Evolutionary conservation across 345 rosid genomes (phyloP).

Genomic region (Anastatica hierochuntica): DNA sequence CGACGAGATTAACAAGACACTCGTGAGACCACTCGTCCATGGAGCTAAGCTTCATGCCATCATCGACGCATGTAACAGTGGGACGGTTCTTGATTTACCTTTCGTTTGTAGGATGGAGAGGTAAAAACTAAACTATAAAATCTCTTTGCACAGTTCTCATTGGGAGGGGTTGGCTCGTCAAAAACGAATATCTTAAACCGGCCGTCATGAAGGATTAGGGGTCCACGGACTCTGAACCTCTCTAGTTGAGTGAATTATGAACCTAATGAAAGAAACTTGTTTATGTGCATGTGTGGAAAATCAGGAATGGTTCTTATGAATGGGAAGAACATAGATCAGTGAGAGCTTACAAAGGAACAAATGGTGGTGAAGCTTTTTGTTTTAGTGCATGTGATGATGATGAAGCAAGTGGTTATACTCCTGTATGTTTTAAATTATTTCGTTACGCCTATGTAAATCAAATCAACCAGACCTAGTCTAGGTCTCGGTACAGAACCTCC

Average conservation of each 20-base stretch:
- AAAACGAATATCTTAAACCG: too few species aligned
- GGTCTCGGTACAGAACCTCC: too few species aligned
- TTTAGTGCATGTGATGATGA: constrained; percentile 71
- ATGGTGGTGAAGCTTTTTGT: constrained; percentile 61
- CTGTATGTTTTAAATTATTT: too few species aligned
- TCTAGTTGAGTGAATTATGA: too few species aligned
- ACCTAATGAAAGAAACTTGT: neutral
- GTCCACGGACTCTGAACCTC: too few species aligned
- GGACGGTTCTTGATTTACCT: constrained; percentile 61
- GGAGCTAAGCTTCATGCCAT: constrained; percentile 68
- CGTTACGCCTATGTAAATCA: too few species aligned
- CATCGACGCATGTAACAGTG: constrained; percentile 65
- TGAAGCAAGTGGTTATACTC: constrained; percentile 40
- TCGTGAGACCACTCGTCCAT: constrained; percentile 58
- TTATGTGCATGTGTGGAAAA: neutral
- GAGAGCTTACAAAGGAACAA: constrained; percentile 46
- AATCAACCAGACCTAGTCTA: too few species aligned
- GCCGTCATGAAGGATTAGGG: too few species aligned
- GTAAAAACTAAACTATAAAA: too few species aligned
- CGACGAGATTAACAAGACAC: constrained; percentile 56
- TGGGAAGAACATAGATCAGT: constrained; percentile 53
- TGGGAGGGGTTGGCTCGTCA: too few species aligned
- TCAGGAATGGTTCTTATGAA: constrained; percentile 46
- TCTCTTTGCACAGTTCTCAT: too few species aligned
- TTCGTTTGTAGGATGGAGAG: constrained; percentile 53